A percentile compares a stretch with the other conserved stretches of the same genome.
phyloP scores from a whole-genome alignment of 441 rosid genomes.

The Gossypium davidsonii region DNA sequence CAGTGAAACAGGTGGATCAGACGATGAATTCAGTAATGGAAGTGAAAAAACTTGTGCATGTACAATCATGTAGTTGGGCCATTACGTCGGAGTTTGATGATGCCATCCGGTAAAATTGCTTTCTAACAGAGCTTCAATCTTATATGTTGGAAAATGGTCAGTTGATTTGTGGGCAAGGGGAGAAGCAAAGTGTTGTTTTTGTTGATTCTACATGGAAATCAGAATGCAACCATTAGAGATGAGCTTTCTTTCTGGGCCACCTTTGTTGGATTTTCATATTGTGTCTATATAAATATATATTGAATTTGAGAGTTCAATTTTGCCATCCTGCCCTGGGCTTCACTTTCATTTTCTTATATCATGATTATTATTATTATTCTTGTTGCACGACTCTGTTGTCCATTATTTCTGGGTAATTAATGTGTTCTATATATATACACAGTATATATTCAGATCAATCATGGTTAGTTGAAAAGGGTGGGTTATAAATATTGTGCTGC shows the following conservation, averaged over 20 bases:
- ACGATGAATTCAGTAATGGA: constrained; percentile 62
- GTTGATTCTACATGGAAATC: constrained; percentile 5
- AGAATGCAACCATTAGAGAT: constrained; percentile 6
- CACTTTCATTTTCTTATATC: constrained; percentile 11
- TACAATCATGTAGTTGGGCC: constrained; percentile 56
- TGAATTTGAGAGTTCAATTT: constrained; percentile 36
- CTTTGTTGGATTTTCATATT: constrained; percentile 26
- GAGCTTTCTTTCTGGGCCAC: constrained; percentile 14
- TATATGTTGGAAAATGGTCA: constrained; percentile 13
- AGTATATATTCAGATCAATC: too few relatives aligned
- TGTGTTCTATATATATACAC: too few relatives aligned
- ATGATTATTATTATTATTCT: constrained; percentile 15
- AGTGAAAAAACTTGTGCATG: constrained; percentile 71
- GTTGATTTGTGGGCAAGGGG: constrained; percentile 13
- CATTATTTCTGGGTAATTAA: too few relatives aligned
- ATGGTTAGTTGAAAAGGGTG: too few relatives aligned
- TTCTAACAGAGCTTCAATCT: constrained; percentile 16
- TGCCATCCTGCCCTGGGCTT: constrained; percentile 24
- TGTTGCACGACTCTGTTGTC: too few relatives aligned
- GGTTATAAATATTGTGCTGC: too few relatives aligned
- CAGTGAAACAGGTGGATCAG: constrained; percentile 82
- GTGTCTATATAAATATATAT: constrained; percentile 27
- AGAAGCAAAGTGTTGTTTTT: constrained; percentile 8
- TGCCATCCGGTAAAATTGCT: constrained; percentile 12
- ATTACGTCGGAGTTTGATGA: neutral